Percentiles rank a stretch among this genome's conserved stretches.
These are phyloP conservation scores for Usnea hakonensis DNA, from an alignment of 495 filamentous ascomycete species.

Conservation along the genomic window DNA sequence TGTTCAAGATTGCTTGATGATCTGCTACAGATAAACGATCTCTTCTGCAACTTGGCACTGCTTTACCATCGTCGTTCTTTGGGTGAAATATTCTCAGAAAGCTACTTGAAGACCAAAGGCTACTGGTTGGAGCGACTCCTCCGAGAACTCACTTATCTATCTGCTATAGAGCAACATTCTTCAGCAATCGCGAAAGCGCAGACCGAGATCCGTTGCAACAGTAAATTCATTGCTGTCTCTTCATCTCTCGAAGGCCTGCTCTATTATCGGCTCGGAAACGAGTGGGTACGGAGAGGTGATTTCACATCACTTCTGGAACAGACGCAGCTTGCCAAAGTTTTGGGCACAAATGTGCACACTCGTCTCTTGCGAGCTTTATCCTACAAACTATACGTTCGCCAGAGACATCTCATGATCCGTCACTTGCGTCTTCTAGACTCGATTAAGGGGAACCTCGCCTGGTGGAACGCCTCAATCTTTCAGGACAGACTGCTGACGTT, in stretches of 20 bases:
- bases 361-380: not conserved
- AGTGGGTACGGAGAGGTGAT: constrained; percentile 13
- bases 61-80: constrained; percentile 18
- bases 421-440: not conserved
- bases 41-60: constrained; percentile 15
- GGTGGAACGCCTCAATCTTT: not conserved
- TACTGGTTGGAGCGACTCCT: constrained; percentile 22
- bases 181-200: constrained; percentile 4
- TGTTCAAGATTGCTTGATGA: constrained; percentile 7
- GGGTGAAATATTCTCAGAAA: constrained; percentile 3
- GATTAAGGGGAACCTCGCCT: not conserved
- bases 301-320: constrained; percentile 14
- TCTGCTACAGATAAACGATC: constrained; percentile 10
- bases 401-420: not conserved
- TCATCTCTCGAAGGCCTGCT: constrained; percentile 23
- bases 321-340: constrained; percentile 9
- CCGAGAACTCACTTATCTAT: constrained; percentile 19
- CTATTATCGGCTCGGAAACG: constrained; percentile 18
- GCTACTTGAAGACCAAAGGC: constrained; percentile 11
- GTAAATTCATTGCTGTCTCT: constrained; percentile 3
- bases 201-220: not conserved
- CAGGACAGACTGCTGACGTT: not conserved
- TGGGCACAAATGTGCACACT: constrained; percentile 1
- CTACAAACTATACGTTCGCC: not conserved
- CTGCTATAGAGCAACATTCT: constrained; percentile 19